Base-by-base conservation (phyloP, 1,284 basidiomycete genomes). In the Xerocomus nothofagi region DNA sequence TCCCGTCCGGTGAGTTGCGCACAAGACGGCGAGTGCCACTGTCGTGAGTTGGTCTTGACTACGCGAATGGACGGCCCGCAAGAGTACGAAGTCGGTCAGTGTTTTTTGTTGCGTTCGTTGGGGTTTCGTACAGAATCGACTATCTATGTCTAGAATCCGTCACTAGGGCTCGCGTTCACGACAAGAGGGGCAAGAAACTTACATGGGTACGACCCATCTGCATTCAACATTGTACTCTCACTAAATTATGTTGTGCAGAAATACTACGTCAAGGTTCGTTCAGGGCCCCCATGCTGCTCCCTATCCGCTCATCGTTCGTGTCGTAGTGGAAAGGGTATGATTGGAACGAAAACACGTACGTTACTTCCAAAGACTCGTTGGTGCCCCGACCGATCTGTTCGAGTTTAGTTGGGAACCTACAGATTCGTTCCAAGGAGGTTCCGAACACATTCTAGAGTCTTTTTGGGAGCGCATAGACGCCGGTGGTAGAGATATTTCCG, bases 61-160 rank as follows among this genome's bases (percentile, higher is more conserved):
- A 60, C 45, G 36, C 17, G 8, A 58, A 63, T 70, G 58, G 68
- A 69, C 39, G 50, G 38, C 26, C 46, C 44, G 58, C 61, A 53
- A 41, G 80, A 84, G 59, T 87, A 86, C 64, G 84, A 84, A 79
- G 84, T 87, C 51, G 85, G 84, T 84, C 46, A 66, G 84, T 71
- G n/a, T 42, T 36, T 30, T 38, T 34, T 27, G 24, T 27, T 12
- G 11, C 12, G 10, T 27, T 39, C 14, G 14, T 17, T 26, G 5
- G 10, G 21, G 9, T 20, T 11, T 1, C 26, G 31, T 36, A 32
- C 23, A 12, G 14, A 59, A 38, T 41, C n/a, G 9, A 30, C 38
- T 12, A 40, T 24, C n/a, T 20, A 27, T 40, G 17, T 45, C 5
- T 57, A 86, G 84, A 87, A 62, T 73, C 71, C 15, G 72, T 86